Base-by-base conservation (phyloP, 192 early-diverging fungal species). In the Entrophospora sp. region DNA sequence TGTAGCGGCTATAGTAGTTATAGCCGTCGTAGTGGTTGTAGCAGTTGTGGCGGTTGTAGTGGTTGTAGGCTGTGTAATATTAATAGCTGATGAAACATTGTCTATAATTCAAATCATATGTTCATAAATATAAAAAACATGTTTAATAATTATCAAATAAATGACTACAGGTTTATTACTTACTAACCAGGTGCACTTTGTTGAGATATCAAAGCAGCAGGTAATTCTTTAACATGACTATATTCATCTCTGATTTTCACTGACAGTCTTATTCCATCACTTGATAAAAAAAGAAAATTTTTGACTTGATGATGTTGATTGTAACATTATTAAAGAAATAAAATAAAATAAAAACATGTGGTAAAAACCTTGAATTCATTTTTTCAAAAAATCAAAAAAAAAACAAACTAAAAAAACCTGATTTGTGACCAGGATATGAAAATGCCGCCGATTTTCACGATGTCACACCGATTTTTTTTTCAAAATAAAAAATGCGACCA, bases 401-500 rank as follows among this genome's bases (percentile, higher is more conserved):
- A n/a, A n/a, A n/a, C n/a, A n/a, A n/a, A n/a, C n/a, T n/a, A n/a
- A n/a, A n/a, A n/a, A n/a, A n/a, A n/a, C n/a, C n/a, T n/a, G n/a
- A n/a, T n/a, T n/a, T n/a, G n/a, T n/a, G n/a, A n/a, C n/a, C n/a
- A n/a, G n/a, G n/a, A n/a, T n/a, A n/a, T n/a, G n/a, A n/a, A n/a
- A n/a, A n/a, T n/a, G n/a, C n/a, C n/a, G n/a, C n/a, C n/a, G n/a
- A n/a, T n/a, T n/a, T n/a, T n/a, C n/a, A n/a, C n/a, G n/a, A n/a
- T n/a, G n/a, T n/a, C n/a, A n/a, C n/a, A n/a, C n/a, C n/a, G n/a
- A n/a, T n/a, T n/a, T n/a, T n/a, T n/a, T n/a, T n/a, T n/a, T n/a
- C n/a, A n/a, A n/a, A n/a, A n/a, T n/a, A 43, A 25, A 63, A 61
- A 53, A 98, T 96, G 96, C 83, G 86, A 56, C 75, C 85, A 24